Percentiles rank a stretch among this genome's conserved stretches.
phyloP scores from a whole-genome alignment of 352 stramenopile species.

The Elongisporangium senticosum region DNA sequence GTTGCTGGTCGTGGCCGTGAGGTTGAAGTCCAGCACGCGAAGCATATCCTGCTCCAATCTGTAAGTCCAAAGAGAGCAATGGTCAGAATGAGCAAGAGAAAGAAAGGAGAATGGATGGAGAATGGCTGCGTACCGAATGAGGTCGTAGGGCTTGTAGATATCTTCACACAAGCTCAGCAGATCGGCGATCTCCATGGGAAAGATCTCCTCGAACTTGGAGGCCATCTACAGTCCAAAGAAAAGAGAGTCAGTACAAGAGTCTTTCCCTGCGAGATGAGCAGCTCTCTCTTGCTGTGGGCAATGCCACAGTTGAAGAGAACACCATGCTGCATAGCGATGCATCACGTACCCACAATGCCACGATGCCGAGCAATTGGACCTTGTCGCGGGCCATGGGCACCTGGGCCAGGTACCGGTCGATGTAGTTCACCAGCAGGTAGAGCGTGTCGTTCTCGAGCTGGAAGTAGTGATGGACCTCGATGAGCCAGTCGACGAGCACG shows the following conservation, averaged over 20 bases:
- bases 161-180: conserved; percentile 98
- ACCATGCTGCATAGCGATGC: conserved; percentile 2
- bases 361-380: conserved; percentile 97
- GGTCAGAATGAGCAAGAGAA: background rate
- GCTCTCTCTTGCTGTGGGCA: background rate
- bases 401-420: conserved; percentile 95
- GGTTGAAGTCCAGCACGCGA: conserved; percentile 93
- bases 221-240: conserved; percentile 55
- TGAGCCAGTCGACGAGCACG: conserved; percentile 75
- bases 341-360: conserved; percentile 82
- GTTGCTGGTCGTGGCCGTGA: conserved; percentile 94
- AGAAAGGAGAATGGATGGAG: background rate
- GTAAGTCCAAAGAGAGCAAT: background rate
- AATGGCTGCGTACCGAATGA: conserved; percentile 8
- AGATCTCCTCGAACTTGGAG: conserved; percentile 99
- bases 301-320: background rate
- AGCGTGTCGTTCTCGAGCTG: conserved; percentile 96
- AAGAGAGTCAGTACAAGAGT: background rate
- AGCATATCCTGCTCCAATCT: conserved; percentile 91
- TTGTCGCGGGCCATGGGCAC: conserved; percentile 87
- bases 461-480: conserved; percentile 98
- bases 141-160: conserved; percentile 87
- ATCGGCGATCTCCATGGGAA: conserved; percentile 95
- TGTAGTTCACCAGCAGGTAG: conserved; percentile 97
- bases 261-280: background rate